Evolutionary conservation across 129 eudicot species (phyloP).

Genomic region (Chrysanthemum lavandulifolium): DNA sequence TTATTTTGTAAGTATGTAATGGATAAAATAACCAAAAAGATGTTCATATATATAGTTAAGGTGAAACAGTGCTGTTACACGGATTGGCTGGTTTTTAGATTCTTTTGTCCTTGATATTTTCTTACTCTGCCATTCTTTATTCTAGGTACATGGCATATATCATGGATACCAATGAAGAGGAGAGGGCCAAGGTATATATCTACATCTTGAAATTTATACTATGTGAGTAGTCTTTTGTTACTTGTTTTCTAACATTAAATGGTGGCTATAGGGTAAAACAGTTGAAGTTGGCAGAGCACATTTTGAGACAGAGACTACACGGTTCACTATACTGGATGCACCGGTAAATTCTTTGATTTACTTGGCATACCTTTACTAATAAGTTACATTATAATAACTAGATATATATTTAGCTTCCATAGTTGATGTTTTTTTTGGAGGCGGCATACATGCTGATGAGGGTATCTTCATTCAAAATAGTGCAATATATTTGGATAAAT

Average conservation of each 20-base stretch:
- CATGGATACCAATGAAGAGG: slow-evolving; percentile 98
- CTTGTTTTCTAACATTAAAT: background rate
- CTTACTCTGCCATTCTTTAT: background rate
- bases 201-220: background rate
- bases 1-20: too few species aligned
- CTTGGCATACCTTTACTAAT: too few species aligned
- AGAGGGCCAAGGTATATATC: slow-evolving; percentile 73
- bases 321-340: slow-evolving; percentile 96
- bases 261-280: slow-evolving; percentile 67
- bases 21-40: too few species aligned
- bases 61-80: too few species aligned
- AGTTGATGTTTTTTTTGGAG: too few species aligned
- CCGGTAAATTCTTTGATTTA: slow-evolving; percentile 54
- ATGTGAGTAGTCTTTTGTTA: background rate
- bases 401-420: too few species aligned
- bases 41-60: background rate
- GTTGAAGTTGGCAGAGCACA: slow-evolving; percentile 99
- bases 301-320: slow-evolving; percentile 83
- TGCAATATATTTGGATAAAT: too few species aligned
- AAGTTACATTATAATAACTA: too few species aligned
- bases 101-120: background rate
- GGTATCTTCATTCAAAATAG: too few species aligned
- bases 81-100: too few species aligned
- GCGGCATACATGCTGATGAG: too few species aligned
- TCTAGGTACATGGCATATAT: slow-evolving; percentile 95